These are phyloP conservation scores for Sporisorium exsertum DNA, from an alignment of 1,284 basidiomycete species.

Conservation along the genomic window DNA sequence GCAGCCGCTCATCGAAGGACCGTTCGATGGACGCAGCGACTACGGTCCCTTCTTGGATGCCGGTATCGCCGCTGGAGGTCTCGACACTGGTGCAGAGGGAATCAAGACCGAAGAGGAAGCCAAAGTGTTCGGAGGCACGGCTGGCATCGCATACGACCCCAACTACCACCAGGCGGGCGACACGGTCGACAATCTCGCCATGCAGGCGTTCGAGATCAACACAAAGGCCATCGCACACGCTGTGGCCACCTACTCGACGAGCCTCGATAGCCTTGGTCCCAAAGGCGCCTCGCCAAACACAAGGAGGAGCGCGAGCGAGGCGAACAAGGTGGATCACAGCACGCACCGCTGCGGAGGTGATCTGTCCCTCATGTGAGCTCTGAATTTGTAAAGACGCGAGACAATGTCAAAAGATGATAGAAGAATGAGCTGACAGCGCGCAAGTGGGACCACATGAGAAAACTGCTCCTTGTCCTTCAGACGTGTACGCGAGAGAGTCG, in stretches of 20 bases:
- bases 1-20: conserved; percentile 28
- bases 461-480: no score
- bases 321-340: conserved; percentile 29
- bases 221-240: conserved; percentile 45
- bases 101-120: conserved; percentile 45
- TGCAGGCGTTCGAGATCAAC: conserved; percentile 41
- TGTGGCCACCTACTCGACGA: conserved; percentile 35
- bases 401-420: neutral
- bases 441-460: no score
- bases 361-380: conserved; percentile 13
- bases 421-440: no score
- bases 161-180: conserved; percentile 46
- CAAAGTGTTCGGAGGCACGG: conserved; percentile 32
- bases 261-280: conserved; percentile 30
- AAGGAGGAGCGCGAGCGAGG: conserved; percentile 1
- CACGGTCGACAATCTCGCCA: conserved; percentile 33
- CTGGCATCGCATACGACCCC: conserved; percentile 30
- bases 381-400: neutral
- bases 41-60: conserved; percentile 49
- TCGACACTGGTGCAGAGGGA: conserved; percentile 44
- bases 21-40: conserved; percentile 32
- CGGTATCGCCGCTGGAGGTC: conserved; percentile 39
- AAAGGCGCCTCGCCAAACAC: neutral
- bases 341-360: conserved; percentile 40
- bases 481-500: no score